phyloP scores from a whole-genome alignment of 306 rosid genomes.

The Ormosia semicastrata region DNA sequence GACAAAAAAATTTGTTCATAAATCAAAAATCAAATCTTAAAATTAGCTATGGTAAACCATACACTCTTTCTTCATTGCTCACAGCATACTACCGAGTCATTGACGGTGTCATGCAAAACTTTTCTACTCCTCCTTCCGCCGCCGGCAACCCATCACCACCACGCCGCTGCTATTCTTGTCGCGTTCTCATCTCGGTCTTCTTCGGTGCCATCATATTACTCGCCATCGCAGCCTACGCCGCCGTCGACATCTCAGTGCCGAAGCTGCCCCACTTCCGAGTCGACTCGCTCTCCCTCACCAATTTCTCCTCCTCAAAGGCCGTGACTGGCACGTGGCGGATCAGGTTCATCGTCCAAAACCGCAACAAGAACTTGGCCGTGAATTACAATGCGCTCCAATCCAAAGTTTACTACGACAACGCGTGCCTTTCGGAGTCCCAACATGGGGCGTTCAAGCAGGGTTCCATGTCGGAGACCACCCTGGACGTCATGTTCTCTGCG shows the following conservation, averaged over 20 bases:
- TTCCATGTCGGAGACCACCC: not conserved
- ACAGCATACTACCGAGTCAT: too few species aligned
- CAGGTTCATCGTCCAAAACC: slow-evolving; percentile 40
- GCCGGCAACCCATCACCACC: too few species aligned
- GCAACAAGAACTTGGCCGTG: slow-evolving; percentile 55
- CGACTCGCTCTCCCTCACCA: slow-evolving; percentile 40
- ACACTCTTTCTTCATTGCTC: too few species aligned
- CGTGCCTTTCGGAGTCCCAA: slow-evolving; percentile 20
- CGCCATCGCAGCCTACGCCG: too few species aligned
- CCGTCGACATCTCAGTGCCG: too few species aligned
- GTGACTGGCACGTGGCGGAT: slow-evolving; percentile 48
- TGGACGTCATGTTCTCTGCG: slow-evolving; percentile 43
- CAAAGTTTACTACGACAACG: slow-evolving; percentile 11
- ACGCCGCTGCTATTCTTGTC: too few species aligned
- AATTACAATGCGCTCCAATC: slow-evolving; percentile 32
- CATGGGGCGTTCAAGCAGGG: slow-evolving; percentile 48
- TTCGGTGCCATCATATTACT: slow-evolving; percentile 34
- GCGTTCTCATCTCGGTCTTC: too few species aligned
- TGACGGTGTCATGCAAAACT: too few species aligned
- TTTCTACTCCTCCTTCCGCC: too few species aligned
- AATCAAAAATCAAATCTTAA: too few species aligned
- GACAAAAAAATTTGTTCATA: too few species aligned
- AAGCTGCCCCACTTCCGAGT: slow-evolving; percentile 41
- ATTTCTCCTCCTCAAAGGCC: slow-evolving; percentile 36
- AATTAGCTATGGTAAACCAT: too few species aligned